These are phyloP conservation scores for Funneliformis caledonium DNA, from an alignment of 371 early-diverging fungal genomes.

Conservation along the genomic window DNA sequence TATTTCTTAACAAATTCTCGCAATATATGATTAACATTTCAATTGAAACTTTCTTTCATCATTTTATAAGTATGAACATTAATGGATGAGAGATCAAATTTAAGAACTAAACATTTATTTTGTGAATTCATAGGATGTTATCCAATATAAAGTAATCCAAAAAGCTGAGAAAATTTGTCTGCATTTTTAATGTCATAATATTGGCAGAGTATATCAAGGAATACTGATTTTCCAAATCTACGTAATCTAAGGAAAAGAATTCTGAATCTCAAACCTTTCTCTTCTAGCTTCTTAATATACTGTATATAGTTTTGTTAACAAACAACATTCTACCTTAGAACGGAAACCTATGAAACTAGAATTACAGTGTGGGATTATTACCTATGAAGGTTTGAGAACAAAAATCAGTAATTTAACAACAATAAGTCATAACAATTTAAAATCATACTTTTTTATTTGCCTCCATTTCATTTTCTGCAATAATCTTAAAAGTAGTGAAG, in stretches of 20 bases:
- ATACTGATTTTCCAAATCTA: slow-evolving; percentile 41
- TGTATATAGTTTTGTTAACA: slow-evolving; percentile 20
- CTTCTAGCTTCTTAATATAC: background rate
- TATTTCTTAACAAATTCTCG: background rate
- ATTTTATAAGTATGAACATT: slow-evolving; percentile 3
- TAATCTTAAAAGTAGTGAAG: too few species aligned
- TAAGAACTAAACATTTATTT: background rate
- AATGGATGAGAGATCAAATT: slow-evolving; percentile 3
- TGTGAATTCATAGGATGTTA: background rate
- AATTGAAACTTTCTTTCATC: background rate
- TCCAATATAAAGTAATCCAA: background rate
- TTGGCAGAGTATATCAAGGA: slow-evolving; percentile 8
- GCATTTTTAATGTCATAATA: slow-evolving; percentile 29
- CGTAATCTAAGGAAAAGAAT: background rate
- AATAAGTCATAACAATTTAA: too few species aligned
- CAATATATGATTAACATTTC: background rate
- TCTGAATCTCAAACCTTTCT: background rate
- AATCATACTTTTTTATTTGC: too few species aligned
- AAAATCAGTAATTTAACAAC: too few species aligned
- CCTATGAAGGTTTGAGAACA: too few species aligned
- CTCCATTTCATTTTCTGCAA: too few species aligned
- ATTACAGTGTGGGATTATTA: slow-evolving; percentile 1
- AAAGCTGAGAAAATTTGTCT: slow-evolving; percentile 33
- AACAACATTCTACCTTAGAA: slow-evolving; percentile 39
- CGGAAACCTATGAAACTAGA: slow-evolving; percentile 42